Evolutionary conservation across 805 yeast genomes (phyloP).

Genomic region (Candida qinlingensis): DNA sequence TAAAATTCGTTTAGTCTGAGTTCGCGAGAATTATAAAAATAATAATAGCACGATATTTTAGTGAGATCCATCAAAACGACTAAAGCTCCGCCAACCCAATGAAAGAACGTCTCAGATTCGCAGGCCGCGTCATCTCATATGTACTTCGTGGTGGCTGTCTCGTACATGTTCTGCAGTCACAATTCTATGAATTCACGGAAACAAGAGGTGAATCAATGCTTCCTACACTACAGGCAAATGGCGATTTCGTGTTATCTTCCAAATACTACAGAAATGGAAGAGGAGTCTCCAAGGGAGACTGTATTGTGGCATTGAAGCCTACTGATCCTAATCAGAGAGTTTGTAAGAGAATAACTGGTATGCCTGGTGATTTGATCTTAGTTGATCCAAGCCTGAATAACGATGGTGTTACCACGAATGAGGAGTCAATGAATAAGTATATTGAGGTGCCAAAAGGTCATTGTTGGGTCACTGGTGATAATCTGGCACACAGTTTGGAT

Average conservation of each 20-base stretch:
- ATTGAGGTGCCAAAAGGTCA: constrained; percentile 89
- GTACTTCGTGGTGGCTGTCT: constrained; percentile 51
- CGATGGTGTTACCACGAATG: constrained; percentile 15
- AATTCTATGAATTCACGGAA: constrained; percentile 68
- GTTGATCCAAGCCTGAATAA: constrained; percentile 66
- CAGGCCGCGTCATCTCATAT: constrained; percentile 21
- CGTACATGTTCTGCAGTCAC: constrained; percentile 60
- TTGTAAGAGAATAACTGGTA: constrained; percentile 89
- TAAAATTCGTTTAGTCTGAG: too few species aligned
- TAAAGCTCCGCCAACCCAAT: neutral
- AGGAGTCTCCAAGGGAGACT: constrained; percentile 72
- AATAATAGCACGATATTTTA: too few species aligned
- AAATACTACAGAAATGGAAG: constrained; percentile 62
- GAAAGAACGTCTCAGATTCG: constrained; percentile 17
- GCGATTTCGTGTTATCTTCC: constrained; percentile 76
- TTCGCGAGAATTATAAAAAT: too few species aligned
- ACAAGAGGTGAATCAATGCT: constrained; percentile 95
- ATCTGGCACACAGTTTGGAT: constrained; percentile 79
- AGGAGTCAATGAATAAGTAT: constrained; percentile 37
- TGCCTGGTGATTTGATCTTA: constrained; percentile 87
- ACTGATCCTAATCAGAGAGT: constrained; percentile 81
- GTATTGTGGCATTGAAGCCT: constrained; percentile 85
- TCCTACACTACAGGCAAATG: constrained; percentile 71
- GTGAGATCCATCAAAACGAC: too few species aligned
- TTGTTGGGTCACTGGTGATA: constrained; percentile 97